Evolutionary conservation across 352 stramenopile genomes (phyloP).

Genomic region (Phytophthora nicotianae): DNA sequence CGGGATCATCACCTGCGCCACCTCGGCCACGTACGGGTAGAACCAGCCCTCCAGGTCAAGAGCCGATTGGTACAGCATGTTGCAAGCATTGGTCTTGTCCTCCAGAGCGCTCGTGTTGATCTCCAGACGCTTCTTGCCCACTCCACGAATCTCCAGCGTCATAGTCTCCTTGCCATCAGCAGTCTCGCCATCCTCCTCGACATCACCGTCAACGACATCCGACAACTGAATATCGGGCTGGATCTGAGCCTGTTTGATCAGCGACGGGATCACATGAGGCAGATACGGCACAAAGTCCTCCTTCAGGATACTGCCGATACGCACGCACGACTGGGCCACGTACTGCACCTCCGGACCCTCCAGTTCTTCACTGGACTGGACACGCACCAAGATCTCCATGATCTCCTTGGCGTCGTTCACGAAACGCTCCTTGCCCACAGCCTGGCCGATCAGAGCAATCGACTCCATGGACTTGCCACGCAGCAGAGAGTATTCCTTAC

Average conservation of each 20-base stretch:
- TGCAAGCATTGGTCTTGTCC: conserved; percentile 88
- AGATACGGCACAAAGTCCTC: conserved; percentile 89
- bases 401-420: conserved; percentile 79
- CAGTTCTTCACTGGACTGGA: conserved; percentile 73
- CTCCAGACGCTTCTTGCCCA: conserved; percentile 84
- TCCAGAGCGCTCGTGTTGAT: conserved; percentile 89
- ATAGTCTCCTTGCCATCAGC: conserved; percentile 72
- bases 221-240: conserved; percentile 82
- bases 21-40: conserved; percentile 83
- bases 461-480: conserved; percentile 90
- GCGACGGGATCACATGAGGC: conserved; percentile 77
- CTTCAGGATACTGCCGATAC: conserved; percentile 87
- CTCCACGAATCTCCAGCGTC: conserved; percentile 76
- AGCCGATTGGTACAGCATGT: conserved; percentile 90
- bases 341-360: conserved; percentile 86
- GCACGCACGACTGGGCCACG: conserved; percentile 85
- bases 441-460: conserved; percentile 87
- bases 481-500: conserved; percentile 81
- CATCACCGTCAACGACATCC: conserved; percentile 65
- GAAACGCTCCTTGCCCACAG: conserved; percentile 87
- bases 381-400: conserved; percentile 86
- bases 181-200: conserved; percentile 61
- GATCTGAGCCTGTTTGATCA: conserved; percentile 85
- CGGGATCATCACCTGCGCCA: conserved; percentile 76
- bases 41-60: conserved; percentile 84